Evolutionary conservation across 2,329 filamentous ascomycete genomes (phyloP), one percentile per base, ranked within the genome.

Genomic region (Calonectria pteridis): DNA sequence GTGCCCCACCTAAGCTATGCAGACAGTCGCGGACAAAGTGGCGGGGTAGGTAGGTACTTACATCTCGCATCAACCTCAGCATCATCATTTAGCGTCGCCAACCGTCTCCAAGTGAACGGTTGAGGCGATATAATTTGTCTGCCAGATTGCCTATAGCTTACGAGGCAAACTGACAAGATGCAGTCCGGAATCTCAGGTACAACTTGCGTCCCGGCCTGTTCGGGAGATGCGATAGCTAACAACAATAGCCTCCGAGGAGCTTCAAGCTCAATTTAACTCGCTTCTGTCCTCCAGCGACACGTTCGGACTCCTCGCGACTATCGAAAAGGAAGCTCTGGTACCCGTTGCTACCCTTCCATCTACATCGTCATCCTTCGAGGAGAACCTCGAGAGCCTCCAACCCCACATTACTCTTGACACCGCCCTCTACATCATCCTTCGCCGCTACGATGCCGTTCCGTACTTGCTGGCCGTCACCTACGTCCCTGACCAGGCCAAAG

Each of bases 141-240:
- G 33, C 16, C 13, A n/a, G 26, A 40, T 28, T 23, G 6, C n/a
- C 18, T 29, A 31, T 28, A 26, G 31, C 43, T 23, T 18, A 35
- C 40, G 35, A 49, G 49, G 35, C 49, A 67, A n/a, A 28, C 43
- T 46, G 69, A 35, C 58, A 83, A 74, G 67, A 95, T 95, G 94
- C 93, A 95, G 88, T 95, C 94, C 43, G 93, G 94, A 84, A 95
- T 95, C 79, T 91, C 93, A 85, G 93, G 93, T 93, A 88, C 65
- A 81, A n/a, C 62, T 31, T 11, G 5, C 18, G 23, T 23, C 9
- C 63, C 23, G 53, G 40, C n/a, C 29, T 20, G 35, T 13, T 9
- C 33, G 6, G n/a, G 46, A 67, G 43, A 58, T 29, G 14, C 29
- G 53, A 59, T 16, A 66, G 69, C 72, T 74, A 51, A 77, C 26